phyloP scores from a whole-genome alignment of 805 yeast species.

The Yamadazyma phyllophila region DNA sequence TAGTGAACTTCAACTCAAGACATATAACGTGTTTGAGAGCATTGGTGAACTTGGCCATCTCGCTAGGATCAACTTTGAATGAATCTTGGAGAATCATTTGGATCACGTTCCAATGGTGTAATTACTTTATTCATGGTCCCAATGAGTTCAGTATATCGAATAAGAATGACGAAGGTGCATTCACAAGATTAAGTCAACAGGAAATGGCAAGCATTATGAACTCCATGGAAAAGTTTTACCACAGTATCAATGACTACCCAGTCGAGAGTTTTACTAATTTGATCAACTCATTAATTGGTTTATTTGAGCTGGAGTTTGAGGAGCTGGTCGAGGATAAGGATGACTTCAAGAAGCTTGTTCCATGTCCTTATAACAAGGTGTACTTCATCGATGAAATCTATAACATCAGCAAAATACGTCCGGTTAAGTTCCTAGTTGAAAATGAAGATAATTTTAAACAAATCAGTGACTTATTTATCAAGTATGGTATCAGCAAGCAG shows the following conservation, averaged over 20 bases:
- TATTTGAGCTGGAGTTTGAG: slow-evolving; percentile 27
- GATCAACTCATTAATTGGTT: slow-evolving; percentile 42
- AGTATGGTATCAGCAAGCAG: slow-evolving; percentile 37
- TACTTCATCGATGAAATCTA: slow-evolving; percentile 56
- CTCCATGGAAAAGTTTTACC: slow-evolving; percentile 60
- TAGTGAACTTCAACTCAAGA: slow-evolving; percentile 52
- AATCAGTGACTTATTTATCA: slow-evolving; percentile 49
- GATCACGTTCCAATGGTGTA: slow-evolving; percentile 76
- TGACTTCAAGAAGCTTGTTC: slow-evolving; percentile 14
- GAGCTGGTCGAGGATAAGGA: slow-evolving; percentile 8
- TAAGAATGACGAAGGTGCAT: slow-evolving; percentile 18
- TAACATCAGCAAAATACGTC: slow-evolving; percentile 51
- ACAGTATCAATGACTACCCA: slow-evolving; percentile 56
- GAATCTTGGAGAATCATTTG: slow-evolving; percentile 61
- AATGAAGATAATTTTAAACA: slow-evolving; percentile 27
- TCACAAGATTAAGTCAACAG: slow-evolving; percentile 15
- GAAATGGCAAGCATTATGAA: slow-evolving; percentile 54
- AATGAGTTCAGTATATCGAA: slow-evolving; percentile 30
- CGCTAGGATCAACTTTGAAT: slow-evolving; percentile 74
- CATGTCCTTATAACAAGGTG: slow-evolving; percentile 55
- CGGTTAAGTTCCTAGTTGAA: slow-evolving; percentile 46
- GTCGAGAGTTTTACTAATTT: slow-evolving; percentile 49
- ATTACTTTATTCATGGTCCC: slow-evolving; percentile 64
- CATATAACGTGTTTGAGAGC: slow-evolving; percentile 79
- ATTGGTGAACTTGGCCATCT: slow-evolving; percentile 67